Percentiles rank a stretch among this genome's conserved stretches.
These are phyloP conservation scores for Sergeia podlipaevii DNA, from an alignment of 208 protist genomes.

Conservation along the genomic window DNA sequence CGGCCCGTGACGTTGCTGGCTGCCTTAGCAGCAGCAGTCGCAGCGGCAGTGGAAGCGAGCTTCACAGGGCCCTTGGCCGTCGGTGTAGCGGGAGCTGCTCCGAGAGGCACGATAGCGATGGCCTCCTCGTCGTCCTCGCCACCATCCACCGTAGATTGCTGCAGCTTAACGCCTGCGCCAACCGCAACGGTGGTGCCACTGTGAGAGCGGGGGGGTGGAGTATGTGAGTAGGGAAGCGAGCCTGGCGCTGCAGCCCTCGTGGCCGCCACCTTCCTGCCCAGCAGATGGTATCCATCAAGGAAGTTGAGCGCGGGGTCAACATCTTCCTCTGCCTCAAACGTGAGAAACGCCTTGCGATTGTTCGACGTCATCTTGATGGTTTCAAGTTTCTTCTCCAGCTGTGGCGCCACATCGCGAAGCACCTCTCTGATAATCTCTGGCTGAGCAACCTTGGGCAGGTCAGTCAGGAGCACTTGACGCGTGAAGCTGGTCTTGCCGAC, in stretches of 20 bases:
- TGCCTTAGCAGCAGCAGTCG: not conserved
- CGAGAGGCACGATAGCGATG: conserved; percentile 30
- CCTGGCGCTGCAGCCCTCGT: conserved; percentile 65
- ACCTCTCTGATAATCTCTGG: conserved; percentile 88
- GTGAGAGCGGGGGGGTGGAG: conserved; percentile 8
- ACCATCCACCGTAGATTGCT: not conserved
- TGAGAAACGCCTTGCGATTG: conserved; percentile 90
- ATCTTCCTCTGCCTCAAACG: conserved; percentile 64
- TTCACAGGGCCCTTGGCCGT: not conserved
- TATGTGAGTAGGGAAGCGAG: conserved; percentile 78
- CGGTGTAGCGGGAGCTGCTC: conserved; percentile 8
- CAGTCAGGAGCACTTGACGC: conserved; percentile 83
- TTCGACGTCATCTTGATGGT: conserved; percentile 89
- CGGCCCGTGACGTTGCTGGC: conserved; percentile 56
- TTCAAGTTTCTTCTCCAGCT: conserved; percentile 83
- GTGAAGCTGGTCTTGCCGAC: conserved; percentile 69
- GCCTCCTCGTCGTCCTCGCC: conserved; percentile 20
- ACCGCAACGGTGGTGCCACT: not conserved
- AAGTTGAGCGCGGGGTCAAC: conserved; percentile 69
- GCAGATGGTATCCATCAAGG: conserved; percentile 80
- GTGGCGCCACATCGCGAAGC: conserved; percentile 79
- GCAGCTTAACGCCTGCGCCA: conserved; percentile 2
- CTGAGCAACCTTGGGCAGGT: conserved; percentile 77
- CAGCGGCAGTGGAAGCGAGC: conserved; percentile 5
- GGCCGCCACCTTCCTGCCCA: conserved; percentile 74